These are phyloP conservation scores for Helicostylum pulchrum DNA, from an alignment of 192 early-diverging fungal species.

Conservation along the genomic window DNA sequence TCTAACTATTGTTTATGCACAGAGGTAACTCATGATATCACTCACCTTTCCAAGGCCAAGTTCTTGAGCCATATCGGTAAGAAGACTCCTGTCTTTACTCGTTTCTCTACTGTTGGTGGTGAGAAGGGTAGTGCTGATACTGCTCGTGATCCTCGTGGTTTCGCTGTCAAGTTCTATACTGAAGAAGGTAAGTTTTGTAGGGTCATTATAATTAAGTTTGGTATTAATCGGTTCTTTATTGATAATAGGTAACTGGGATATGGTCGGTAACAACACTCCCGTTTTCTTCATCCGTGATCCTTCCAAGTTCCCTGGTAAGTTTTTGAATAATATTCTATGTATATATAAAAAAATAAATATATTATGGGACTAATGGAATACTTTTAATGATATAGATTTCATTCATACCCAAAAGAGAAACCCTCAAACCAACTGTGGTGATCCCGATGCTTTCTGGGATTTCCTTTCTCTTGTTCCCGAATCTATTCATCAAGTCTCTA, in stretches of 20 bases:
- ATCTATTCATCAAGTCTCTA: constrained; percentile 75
- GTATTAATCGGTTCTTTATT: neutral
- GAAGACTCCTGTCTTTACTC: constrained; percentile 76
- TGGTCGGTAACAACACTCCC: constrained; percentile 85
- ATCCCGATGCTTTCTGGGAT: constrained; percentile 75
- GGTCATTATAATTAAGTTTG: neutral
- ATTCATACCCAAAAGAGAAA: constrained; percentile 85
- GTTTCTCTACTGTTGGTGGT: constrained; percentile 81
- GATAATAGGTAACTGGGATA: constrained; percentile 63
- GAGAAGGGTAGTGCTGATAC: constrained; percentile 74
- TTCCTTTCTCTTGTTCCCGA: constrained; percentile 76
- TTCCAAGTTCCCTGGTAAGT: constrained; percentile 63
- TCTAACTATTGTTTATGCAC: neutral
- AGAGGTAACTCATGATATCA: constrained; percentile 72
- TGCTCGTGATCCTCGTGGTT: constrained; percentile 77
- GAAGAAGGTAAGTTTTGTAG: constrained; percentile 51
- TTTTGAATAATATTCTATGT: neutral
- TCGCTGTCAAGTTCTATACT: constrained; percentile 84
- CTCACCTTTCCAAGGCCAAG: constrained; percentile 68
- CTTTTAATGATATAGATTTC: constrained; percentile 44
- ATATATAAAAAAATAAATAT: neutral
- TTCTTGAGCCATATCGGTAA: constrained; percentile 69
- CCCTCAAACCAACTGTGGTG: constrained; percentile 69
- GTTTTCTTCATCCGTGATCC: constrained; percentile 83
- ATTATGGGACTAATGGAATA: neutral